Conservation (phyloP, 495 filamentous ascomycete genomes). For the Xylaria palmicola region DNA sequence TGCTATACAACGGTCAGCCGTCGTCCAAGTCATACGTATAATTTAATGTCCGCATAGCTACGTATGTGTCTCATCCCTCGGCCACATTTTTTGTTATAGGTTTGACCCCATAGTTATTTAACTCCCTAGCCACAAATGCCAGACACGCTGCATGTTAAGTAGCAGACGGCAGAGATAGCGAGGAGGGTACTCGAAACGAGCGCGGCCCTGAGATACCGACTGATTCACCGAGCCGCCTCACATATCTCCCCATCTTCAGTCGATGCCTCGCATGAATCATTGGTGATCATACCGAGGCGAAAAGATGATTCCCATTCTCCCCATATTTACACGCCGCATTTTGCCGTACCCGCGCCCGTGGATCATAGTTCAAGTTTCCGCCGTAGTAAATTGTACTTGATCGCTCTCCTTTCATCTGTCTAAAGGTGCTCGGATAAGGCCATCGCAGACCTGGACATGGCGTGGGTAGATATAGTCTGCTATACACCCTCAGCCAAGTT, state of each 20-base stretch:
- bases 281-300: background rate
- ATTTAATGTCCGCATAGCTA: background rate
- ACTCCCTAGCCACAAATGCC: background rate
- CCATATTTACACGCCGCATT: constrained; percentile 2
- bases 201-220: background rate
- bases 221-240: constrained; percentile 1
- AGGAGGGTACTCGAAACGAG: background rate
- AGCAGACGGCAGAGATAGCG: background rate
- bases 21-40: background rate
- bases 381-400: background rate
- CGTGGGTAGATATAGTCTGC: no score
- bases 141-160: no score
- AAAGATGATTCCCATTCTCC: background rate
- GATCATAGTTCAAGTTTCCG: constrained; percentile 1
- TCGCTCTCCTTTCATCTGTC: background rate
- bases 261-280: background rate
- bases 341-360: background rate
- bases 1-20: no score
- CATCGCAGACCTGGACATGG: background rate
- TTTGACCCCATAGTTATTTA: background rate
- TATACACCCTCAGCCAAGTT: background rate
- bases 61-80: background rate
- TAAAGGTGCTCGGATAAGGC: background rate
- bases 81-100: background rate
- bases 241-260: background rate